Conservation (phyloP, 2,329 filamentous ascomycete species). For the Cladophialophora exuberans region DNA sequence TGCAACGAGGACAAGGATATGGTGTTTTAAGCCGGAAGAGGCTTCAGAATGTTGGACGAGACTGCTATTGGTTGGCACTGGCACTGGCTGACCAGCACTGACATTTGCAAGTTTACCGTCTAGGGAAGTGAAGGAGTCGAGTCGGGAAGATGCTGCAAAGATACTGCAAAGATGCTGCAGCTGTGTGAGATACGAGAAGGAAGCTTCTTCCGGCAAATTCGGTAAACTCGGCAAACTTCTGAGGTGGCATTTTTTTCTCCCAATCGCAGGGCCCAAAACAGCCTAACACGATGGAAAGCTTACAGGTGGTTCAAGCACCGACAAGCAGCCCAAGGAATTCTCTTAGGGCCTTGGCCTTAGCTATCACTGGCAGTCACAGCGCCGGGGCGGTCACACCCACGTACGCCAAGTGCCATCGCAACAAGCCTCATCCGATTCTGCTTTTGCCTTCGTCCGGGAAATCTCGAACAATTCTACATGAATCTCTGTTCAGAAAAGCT, state of each 20-base stretch:
- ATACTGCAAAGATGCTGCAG: no score
- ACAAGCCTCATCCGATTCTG: not conserved
- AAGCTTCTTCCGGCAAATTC: not conserved
- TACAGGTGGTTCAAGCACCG: not conserved
- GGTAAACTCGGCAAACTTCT: not conserved
- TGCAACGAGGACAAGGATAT: no score
- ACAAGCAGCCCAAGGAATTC: not conserved
- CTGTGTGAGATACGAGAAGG: no score
- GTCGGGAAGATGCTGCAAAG: no score
- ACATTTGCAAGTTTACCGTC: no score
- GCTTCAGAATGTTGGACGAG: no score
- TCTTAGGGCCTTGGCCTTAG: not conserved
- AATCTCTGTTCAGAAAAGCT: no score
- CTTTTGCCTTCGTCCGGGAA: not conserved
- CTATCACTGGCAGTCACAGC: not conserved
- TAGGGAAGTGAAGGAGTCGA: no score
- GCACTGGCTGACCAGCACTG: no score
- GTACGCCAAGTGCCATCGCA: not conserved
- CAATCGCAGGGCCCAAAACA: not conserved
- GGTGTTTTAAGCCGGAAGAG: no score
- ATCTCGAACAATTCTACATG: not conserved
- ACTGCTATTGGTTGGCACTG: no score
- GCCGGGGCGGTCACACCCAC: not conserved
- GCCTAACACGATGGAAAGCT: slow-evolving; percentile 1
- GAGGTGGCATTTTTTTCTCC: no score